phyloP scores from a whole-genome alignment of 495 filamentous ascomycete genomes.

The Talaromyces liani region DNA sequence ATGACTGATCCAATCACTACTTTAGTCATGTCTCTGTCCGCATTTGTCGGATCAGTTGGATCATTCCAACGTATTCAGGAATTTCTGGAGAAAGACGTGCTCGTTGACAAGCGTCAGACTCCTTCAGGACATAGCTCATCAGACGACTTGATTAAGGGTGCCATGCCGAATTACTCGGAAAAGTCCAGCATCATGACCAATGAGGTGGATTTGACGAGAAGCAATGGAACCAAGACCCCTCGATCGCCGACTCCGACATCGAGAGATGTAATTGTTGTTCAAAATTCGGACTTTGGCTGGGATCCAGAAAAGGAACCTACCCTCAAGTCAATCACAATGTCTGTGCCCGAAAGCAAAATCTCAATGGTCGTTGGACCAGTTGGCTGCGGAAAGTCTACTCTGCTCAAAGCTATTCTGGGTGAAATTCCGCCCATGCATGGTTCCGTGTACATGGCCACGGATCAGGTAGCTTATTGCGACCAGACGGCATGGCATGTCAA shows the following conservation, averaged over 20 bases:
- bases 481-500: slow-evolving; percentile 50
- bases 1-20: slow-evolving; percentile 46
- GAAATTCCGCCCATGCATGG: slow-evolving; percentile 36
- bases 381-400: slow-evolving; percentile 24
- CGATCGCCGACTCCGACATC: slow-evolving; percentile 4
- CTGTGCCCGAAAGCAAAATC: slow-evolving; percentile 31
- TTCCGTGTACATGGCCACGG: slow-evolving; percentile 24
- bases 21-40: slow-evolving; percentile 50
- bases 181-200: background rate
- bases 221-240: background rate
- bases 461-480: slow-evolving; percentile 45
- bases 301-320: slow-evolving; percentile 35
- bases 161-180: slow-evolving; percentile 1
- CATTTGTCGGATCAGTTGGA: slow-evolving; percentile 44
- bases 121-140: background rate
- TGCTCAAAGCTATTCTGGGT: slow-evolving; percentile 19
- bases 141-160: slow-evolving; percentile 4
- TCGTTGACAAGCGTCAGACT: slow-evolving; percentile 20
- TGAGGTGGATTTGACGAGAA: background rate
- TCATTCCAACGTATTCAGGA: slow-evolving; percentile 53
- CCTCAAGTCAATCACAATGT: slow-evolving; percentile 32
- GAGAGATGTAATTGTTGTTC: slow-evolving; percentile 26
- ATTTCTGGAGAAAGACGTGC: slow-evolving; percentile 40
- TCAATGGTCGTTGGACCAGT: slow-evolving; percentile 18
- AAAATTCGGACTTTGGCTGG: slow-evolving; percentile 46